Conservation (phyloP, 176 grass and related monocot genomes). For the Aegilops bicornis region DNA sequence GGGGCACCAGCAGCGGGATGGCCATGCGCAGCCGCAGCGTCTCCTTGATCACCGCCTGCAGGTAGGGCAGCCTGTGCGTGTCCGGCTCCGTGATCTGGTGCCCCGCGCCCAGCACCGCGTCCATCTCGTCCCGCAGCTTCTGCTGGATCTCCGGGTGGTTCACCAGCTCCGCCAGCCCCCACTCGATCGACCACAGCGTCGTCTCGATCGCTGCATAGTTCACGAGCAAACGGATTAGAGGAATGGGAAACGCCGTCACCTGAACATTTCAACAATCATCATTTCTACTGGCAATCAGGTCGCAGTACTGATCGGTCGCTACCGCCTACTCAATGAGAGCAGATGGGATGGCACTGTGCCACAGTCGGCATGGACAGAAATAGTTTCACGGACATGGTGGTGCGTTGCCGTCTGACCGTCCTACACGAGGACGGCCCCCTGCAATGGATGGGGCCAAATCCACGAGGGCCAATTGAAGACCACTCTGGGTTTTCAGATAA, state of each 20-base stretch:
- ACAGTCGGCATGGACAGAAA: too few relatives aligned
- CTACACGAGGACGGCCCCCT: too few relatives aligned
- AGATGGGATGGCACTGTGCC: background rate
- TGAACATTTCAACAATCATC: background rate
- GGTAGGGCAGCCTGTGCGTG: constrained; percentile 64
- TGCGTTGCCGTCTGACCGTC: background rate
- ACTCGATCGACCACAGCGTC: constrained; percentile 99
- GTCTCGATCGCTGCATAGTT: constrained; percentile 82
- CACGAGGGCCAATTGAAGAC: too few relatives aligned
- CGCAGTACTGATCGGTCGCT: background rate
- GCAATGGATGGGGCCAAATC: too few relatives aligned
- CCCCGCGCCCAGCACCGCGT: constrained; percentile 43
- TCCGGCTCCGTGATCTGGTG: constrained; percentile 70
- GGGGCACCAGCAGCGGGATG: constrained; percentile 74
- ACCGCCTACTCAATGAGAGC: too few relatives aligned
- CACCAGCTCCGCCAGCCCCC: constrained; percentile 94
- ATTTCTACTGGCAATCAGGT: background rate
- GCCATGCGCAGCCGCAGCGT: constrained; percentile 78
- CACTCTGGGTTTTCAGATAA: too few relatives aligned
- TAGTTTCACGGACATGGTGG: background rate
- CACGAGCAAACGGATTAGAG: background rate
- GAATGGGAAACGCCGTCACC: background rate
- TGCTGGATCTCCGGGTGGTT: constrained; percentile 85
- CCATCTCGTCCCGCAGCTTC: constrained; percentile 65
- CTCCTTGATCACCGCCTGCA: constrained; percentile 85